These are phyloP conservation scores for Endocladia muricata DNA, from an alignment of 31 red algal species.

Conservation along the genomic window DNA sequence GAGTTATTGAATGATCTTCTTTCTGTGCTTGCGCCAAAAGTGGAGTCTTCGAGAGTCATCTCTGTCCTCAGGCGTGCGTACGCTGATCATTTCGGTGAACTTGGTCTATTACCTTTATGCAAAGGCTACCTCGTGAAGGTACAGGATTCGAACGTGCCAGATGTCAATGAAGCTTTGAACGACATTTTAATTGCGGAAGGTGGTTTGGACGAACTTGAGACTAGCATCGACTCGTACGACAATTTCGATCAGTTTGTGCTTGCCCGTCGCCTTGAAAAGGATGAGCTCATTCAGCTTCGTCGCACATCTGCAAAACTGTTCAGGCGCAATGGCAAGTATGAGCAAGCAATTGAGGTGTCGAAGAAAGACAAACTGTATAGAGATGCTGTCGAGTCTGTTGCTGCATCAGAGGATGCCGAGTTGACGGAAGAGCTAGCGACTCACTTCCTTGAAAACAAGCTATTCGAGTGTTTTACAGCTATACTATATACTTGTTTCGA, in stretches of 20 bases:
- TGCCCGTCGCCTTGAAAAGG: conserved; percentile 74
- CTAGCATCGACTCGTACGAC: conserved; percentile 73
- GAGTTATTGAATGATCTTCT: conserved; percentile 84
- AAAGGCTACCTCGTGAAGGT: conserved; percentile 93
- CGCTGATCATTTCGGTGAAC: conserved; percentile 57
- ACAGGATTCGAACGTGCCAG: conserved; percentile 86
- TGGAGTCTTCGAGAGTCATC: conserved; percentile 83
- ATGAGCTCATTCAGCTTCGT: conserved; percentile 78
- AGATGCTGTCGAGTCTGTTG: conserved; percentile 87
- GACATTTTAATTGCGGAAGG: conserved; percentile 92
- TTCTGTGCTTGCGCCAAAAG: conserved; percentile 77
- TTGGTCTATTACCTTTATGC: conserved; percentile 86
- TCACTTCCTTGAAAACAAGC: conserved; percentile 81
- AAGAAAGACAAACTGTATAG: conserved; percentile 90
- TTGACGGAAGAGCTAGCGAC: conserved; percentile 84
- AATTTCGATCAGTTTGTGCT: conserved; percentile 96
- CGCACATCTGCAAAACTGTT: conserved; percentile 69
- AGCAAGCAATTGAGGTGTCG: conserved; percentile 89
- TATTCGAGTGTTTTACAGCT: conserved; percentile 78
- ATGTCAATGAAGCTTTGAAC: conserved; percentile 97
- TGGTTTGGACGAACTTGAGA: conserved; percentile 79
- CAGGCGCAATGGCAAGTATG: conserved; percentile 86
- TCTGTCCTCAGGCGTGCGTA: conserved; percentile 68
- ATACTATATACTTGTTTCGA: conserved; percentile 94
- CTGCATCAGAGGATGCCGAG: conserved; percentile 78